These are phyloP conservation scores for Sordariomycetes sp. DNA, from an alignment of 2,329 filamentous ascomycete genomes.

Conservation along the genomic window DNA sequence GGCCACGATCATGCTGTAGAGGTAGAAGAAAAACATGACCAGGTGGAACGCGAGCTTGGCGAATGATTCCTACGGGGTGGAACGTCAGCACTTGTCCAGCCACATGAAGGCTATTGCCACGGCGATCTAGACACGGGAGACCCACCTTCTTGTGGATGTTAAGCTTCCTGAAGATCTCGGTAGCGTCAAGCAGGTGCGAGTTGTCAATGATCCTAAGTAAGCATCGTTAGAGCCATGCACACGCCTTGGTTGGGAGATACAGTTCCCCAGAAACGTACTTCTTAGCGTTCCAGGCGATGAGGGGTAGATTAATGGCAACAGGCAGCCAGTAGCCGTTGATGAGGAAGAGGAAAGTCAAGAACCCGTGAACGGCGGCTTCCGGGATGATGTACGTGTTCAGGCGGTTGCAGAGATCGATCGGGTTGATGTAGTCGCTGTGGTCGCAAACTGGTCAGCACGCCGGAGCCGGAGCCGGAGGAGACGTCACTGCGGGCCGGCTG, in stretches of 20 bases:
- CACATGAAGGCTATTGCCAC: background rate
- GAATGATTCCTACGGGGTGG: constrained; percentile 69
- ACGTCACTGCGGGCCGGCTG: background rate
- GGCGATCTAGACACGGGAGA: background rate
- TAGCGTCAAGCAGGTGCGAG: constrained; percentile 91
- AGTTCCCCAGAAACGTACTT: constrained; percentile 52
- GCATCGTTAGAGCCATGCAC: constrained; percentile 8
- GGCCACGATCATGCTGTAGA: constrained; percentile 97
- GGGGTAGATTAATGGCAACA: constrained; percentile 79
- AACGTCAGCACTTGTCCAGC: background rate
- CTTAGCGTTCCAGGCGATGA: constrained; percentile 89
- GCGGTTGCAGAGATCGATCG: constrained; percentile 99
- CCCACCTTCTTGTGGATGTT: constrained; percentile 96
- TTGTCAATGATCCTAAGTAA: constrained; percentile 79
- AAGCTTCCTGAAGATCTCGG: constrained; percentile 97
- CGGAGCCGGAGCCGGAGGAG: background rate
- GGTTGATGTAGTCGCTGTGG: constrained; percentile 95
- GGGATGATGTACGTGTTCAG: constrained; percentile 99
- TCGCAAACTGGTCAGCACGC: background rate
- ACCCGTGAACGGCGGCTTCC: constrained; percentile 93
- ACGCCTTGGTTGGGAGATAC: background rate
- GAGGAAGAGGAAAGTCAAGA: constrained; percentile 89
- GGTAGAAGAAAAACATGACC: constrained; percentile 99
- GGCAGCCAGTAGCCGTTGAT: constrained; percentile 99
- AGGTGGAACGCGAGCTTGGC: constrained; percentile 98